Percentiles rank a stretch among this genome's conserved stretches.
Conservation (phyloP, 1,284 basidiomycete genomes). For the Marasmius oreades region DNA sequence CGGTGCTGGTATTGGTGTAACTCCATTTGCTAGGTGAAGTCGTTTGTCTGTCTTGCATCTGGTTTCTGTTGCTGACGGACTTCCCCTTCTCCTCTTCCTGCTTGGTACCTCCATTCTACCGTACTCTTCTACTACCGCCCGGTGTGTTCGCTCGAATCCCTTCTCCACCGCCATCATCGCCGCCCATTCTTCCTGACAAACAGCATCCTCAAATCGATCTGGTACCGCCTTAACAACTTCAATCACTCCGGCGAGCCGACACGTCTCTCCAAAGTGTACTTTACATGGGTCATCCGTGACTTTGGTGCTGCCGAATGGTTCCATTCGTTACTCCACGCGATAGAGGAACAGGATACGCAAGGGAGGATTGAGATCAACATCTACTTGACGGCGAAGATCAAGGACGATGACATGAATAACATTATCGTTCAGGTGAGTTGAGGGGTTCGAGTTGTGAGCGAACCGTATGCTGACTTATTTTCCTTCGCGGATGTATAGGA, state of each 20-base stretch:
- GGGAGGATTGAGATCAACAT: constrained; percentile 88
- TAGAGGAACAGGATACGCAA: constrained; percentile 85
- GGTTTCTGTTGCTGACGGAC: background rate
- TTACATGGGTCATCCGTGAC: constrained; percentile 88
- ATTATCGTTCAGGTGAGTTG: constrained; percentile 58
- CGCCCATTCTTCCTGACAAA: too few relatives aligned
- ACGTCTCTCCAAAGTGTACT: constrained; percentile 62
- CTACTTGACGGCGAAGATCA: constrained; percentile 85
- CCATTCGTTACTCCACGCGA: constrained; percentile 84
- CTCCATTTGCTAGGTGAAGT: constrained; percentile 84
- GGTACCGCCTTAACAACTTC: constrained; percentile 90
- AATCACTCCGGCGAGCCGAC: constrained; percentile 63
- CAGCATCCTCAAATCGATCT: constrained; percentile 86
- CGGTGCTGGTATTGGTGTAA: constrained; percentile 90
- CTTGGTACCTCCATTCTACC: too few relatives aligned
- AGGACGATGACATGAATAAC: constrained; percentile 87
- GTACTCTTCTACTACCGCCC: too few relatives aligned
- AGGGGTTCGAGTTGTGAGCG: constrained; percentile 13
- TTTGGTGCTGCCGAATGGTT: constrained; percentile 89
- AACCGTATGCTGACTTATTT: too few relatives aligned
- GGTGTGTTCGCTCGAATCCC: too few relatives aligned
- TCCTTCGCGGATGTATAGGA: constrained; percentile 24
- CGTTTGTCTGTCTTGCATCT: constrained; percentile 1
- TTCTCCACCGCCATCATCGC: too few relatives aligned
- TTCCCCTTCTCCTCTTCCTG: too few relatives aligned